Conservation (phyloP, 1,139 yeast species). For the Magnusiomyces ingens region DNA sequence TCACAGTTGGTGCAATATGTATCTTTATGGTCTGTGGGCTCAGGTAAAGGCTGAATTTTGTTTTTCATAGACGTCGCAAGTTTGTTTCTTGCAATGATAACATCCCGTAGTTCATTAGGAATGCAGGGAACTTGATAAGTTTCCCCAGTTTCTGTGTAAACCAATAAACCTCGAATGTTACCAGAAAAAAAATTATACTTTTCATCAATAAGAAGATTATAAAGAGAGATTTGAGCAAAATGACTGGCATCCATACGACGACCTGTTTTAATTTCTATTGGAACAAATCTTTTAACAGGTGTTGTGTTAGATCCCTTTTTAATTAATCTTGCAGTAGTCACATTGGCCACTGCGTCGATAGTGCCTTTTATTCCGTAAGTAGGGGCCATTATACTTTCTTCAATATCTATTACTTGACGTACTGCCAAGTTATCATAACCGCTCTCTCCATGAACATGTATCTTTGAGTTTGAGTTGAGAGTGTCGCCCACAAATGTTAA, state of each 20-base stretch:
- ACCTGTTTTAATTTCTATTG: conserved; percentile 90
- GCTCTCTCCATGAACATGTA: conserved; percentile 25
- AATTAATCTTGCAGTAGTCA: conserved; percentile 23
- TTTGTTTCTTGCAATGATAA: conserved; percentile 65
- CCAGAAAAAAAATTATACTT: conserved; percentile 48
- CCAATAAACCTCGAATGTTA: conserved; percentile 59
- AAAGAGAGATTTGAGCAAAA: conserved; percentile 83
- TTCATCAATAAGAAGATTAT: conserved; percentile 72
- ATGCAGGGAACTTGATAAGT: conserved; percentile 40
- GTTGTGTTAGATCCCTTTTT: conserved; percentile 34
- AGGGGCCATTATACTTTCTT: conserved; percentile 90
- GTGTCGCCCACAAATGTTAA: conserved; percentile 35
- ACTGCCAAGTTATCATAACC: conserved; percentile 35
- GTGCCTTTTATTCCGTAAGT: conserved; percentile 86
- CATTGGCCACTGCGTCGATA: conserved; percentile 76
- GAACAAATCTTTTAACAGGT: conserved; percentile 41
- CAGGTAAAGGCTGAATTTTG: conserved; percentile 44
- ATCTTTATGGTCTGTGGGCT: conserved; percentile 44
- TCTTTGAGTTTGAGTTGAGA: conserved; percentile 23
- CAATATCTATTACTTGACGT: conserved; percentile 67
- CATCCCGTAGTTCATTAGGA: conserved; percentile 50
- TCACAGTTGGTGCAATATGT: conserved; percentile 65
- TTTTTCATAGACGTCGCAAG: conserved; percentile 51
- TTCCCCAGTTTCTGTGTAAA: conserved; percentile 60
- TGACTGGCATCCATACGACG: conserved; percentile 51